Conservation (phyloP, 768 basidiomycete genomes). For the Gloeopeniophorella convolvens region DNA sequence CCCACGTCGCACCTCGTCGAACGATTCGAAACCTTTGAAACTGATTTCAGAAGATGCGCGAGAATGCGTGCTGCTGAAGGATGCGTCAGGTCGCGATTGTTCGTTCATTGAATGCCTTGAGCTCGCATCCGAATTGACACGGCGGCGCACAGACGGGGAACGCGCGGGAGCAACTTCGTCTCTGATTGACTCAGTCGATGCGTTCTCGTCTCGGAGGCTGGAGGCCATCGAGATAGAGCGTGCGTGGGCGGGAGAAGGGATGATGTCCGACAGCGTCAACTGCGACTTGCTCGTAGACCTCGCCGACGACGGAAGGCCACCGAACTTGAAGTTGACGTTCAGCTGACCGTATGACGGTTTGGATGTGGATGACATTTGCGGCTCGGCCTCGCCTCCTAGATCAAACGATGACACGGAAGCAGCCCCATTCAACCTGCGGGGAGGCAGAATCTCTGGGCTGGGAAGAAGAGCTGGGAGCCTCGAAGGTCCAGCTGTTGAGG, state of each 20-base stretch:
- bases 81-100: slow-evolving; percentile 17
- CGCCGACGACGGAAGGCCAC: slow-evolving; percentile 37
- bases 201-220: slow-evolving; percentile 28
- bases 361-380: slow-evolving; percentile 27
- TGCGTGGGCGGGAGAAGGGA: slow-evolving; percentile 54
- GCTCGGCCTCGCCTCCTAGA: neutral
- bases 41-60: slow-evolving; percentile 47
- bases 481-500: neutral
- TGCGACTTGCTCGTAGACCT: slow-evolving; percentile 26
- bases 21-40: slow-evolving; percentile 68
- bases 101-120: slow-evolving; percentile 30
- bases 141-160: slow-evolving; percentile 28
- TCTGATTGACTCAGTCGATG: slow-evolving; percentile 26
- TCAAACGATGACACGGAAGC: slow-evolving; percentile 2
- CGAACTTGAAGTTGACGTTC: slow-evolving; percentile 70
- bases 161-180: slow-evolving; percentile 29
- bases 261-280: slow-evolving; percentile 68
- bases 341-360: slow-evolving; percentile 59
- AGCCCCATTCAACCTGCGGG: neutral
- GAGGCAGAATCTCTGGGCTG: slow-evolving; percentile 16
- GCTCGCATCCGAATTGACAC: slow-evolving; percentile 40
- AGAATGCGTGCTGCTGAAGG: slow-evolving; percentile 26
- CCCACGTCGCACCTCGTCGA: slow-evolving; percentile 70
- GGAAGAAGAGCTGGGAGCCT: slow-evolving; percentile 15
- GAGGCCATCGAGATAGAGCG: slow-evolving; percentile 43